Base-by-base conservation (phyloP, 768 basidiomycete genomes). In the Pluteus cervinus region DNA sequence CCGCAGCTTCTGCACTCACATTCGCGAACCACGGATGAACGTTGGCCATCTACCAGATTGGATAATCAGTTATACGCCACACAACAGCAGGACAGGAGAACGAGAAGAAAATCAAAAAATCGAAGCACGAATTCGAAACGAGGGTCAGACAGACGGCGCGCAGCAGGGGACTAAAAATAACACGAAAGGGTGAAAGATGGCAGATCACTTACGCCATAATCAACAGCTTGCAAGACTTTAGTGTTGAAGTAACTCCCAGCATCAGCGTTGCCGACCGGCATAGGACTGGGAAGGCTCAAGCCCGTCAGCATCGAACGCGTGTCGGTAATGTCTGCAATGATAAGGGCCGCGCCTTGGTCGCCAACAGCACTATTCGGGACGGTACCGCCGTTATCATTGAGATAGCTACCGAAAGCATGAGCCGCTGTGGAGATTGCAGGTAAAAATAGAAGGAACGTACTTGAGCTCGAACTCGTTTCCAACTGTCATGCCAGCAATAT, bases 1-100 rank as follows among this genome's bases (percentile, higher is more conserved):
- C 86, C 0, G 85, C 81, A 3, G 72, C 49, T 4, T 75, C 56
- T 17, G 81, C 76, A 6, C 74, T 69, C 17, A 82, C 73, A 47
- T 83, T 79, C n/a, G 84, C 93, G 55, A 96, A 97, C 89, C 88
- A 92, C 3, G 91, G 81, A 52, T 94, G 91, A 5, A 91, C 88
- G 44, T 96, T 94, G 5, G 88, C 75, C 83, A 92, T 75, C 80
- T 84, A 42, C 25, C 9, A 9, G n/a, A n/a, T 24, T 29, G 3
- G 1, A 10, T 5, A 38, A 23, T n/a, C 17, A 25, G 20, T 15
- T 14, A 44, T 35, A 25, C 14, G 29, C 26, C 8, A 9, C 10
- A 25, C 15, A 15, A n/a, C 5, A 20, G 5, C 14, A 7, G 15
- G 7, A 29, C 18, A 24, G 16, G 10, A 37, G 24, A 21, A 33